These are phyloP conservation scores for Botrytis aclada DNA, from an alignment of 2,329 filamentous ascomycete genomes.

Conservation along the genomic window DNA sequence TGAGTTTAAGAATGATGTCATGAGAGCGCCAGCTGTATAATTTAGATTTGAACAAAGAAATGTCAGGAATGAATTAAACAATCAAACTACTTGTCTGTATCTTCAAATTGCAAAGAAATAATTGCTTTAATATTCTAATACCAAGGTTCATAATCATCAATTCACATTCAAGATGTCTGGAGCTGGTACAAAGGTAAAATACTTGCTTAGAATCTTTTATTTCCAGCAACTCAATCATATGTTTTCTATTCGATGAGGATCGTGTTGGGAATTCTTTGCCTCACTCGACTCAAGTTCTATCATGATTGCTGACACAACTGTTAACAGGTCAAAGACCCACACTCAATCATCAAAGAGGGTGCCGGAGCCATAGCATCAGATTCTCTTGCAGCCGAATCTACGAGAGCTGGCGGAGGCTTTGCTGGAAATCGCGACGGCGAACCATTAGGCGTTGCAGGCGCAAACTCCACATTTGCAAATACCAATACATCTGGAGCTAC, in stretches of 20 bases:
- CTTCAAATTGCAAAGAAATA: not conserved
- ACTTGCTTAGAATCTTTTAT: not conserved
- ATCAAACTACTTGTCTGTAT: not conserved
- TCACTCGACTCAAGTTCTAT: not conserved
- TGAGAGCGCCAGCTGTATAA: not conserved
- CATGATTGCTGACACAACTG: slow-evolving; percentile 35
- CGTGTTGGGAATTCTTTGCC: not conserved
- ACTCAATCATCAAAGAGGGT: slow-evolving; percentile 53
- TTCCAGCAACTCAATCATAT: not conserved
- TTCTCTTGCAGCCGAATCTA: slow-evolving; percentile 75
- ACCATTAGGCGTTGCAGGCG: slow-evolving; percentile 48
- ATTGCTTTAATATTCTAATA: not conserved
- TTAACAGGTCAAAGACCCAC: slow-evolving; percentile 47
- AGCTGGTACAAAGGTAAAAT: slow-evolving; percentile 10
- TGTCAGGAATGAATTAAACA: not conserved
- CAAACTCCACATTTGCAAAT: slow-evolving; percentile 54
- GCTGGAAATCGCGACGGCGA: slow-evolving; percentile 55
- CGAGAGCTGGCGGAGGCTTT: slow-evolving; percentile 57
- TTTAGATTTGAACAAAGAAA: slow-evolving; percentile 8
- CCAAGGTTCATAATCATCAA: not conserved
- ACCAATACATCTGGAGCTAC: slow-evolving; percentile 53
- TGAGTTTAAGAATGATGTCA: slow-evolving; percentile 11
- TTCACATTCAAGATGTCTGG: not conserved
- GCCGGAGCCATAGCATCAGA: slow-evolving; percentile 62
- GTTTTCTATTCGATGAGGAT: not conserved